phyloP scores from a whole-genome alignment of 2,329 filamentous ascomycete genomes.

The Aureobasidium mangrovei region DNA sequence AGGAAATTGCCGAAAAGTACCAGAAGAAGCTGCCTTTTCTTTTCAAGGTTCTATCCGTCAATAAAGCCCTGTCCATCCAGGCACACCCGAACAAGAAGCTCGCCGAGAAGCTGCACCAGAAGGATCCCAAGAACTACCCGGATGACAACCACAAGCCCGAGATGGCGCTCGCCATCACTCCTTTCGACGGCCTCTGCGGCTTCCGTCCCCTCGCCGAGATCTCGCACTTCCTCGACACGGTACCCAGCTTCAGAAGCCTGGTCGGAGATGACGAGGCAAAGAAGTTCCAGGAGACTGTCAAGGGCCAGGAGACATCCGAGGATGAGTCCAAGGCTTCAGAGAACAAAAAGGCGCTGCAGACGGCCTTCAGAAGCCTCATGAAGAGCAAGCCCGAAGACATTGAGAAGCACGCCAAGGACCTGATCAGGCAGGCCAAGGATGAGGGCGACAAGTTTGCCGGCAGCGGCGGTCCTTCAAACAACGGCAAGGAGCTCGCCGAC shows the following conservation, averaged over 20 bases:
- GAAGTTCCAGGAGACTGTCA: conserved; percentile 38
- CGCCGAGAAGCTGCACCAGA: conserved; percentile 76
- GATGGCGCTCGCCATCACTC: conserved; percentile 96
- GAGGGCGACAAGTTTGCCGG: conserved; percentile 67
- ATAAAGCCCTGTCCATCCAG: conserved; percentile 93
- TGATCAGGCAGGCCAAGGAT: conserved; percentile 61
- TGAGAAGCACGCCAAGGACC: conserved; percentile 53
- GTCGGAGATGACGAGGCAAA: conserved; percentile 40
- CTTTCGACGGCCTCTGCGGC: conserved; percentile 91
- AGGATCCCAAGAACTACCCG: conserved; percentile 89
- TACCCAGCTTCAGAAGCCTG: conserved; percentile 44
- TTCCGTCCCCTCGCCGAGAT: conserved; percentile 87
- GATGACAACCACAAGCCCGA: conserved; percentile 99
- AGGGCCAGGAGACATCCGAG: conserved; percentile 43
- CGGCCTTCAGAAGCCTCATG: conserved; percentile 73
- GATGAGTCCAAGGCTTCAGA: conserved; percentile 37
- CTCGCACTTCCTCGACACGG: conserved; percentile 65
- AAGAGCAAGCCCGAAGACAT: conserved; percentile 60
- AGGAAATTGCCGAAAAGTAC: conserved; percentile 64
- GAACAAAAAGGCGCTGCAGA: conserved; percentile 72
- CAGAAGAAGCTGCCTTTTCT: conserved; percentile 82
- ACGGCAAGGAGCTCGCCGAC: conserved; percentile 62
- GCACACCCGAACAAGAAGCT: conserved; percentile 67
- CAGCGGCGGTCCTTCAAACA: conserved; percentile 58
- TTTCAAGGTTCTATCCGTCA: conserved; percentile 95